Conservation (phyloP, 1,284 basidiomycete genomes). For the Pseudozyma pruni region DNA sequence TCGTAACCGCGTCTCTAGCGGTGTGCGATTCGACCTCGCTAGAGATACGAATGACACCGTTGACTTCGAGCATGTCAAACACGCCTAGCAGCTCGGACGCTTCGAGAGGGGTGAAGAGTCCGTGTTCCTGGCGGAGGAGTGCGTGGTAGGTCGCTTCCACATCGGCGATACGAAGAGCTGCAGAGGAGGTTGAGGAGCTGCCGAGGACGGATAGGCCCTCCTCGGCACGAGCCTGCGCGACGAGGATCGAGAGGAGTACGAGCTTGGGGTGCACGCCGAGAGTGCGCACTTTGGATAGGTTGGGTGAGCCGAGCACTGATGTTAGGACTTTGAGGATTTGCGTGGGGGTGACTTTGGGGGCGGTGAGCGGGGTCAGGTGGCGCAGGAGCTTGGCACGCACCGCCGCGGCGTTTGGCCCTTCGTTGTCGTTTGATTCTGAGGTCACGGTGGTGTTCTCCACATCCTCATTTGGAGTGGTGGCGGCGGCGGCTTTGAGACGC, state of each 20-base stretch:
- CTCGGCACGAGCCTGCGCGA: conserved; percentile 45
- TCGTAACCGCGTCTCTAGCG: not conserved
- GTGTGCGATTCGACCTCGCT: conserved; percentile 27
- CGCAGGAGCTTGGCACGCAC: conserved; percentile 34
- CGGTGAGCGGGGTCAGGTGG: conserved; percentile 47
- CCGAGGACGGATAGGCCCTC: conserved; percentile 44
- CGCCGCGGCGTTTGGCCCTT: conserved; percentile 8
- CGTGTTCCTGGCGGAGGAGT: conserved; percentile 52
- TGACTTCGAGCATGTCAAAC: conserved; percentile 63
- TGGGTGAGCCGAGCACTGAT: conserved; percentile 59
- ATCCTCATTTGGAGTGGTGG: no score
- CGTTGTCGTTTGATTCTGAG: conserved; percentile 4
- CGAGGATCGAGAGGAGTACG: conserved; percentile 57
- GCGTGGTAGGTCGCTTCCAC: conserved; percentile 58
- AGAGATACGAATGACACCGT: conserved; percentile 56
- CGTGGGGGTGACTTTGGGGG: conserved; percentile 60
- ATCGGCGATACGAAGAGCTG: conserved; percentile 45
- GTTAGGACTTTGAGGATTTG: conserved; percentile 65
- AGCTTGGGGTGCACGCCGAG: conserved; percentile 65
- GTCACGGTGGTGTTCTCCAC: no score
- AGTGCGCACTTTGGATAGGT: conserved; percentile 57
- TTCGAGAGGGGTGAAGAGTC: conserved; percentile 52
- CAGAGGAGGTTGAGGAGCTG: conserved; percentile 8
- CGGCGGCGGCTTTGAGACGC: conserved; percentile 2
- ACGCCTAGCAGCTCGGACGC: conserved; percentile 63